Conservation (phyloP, 2,329 filamentous ascomycete genomes). For the Trichoderma sp. region DNA sequence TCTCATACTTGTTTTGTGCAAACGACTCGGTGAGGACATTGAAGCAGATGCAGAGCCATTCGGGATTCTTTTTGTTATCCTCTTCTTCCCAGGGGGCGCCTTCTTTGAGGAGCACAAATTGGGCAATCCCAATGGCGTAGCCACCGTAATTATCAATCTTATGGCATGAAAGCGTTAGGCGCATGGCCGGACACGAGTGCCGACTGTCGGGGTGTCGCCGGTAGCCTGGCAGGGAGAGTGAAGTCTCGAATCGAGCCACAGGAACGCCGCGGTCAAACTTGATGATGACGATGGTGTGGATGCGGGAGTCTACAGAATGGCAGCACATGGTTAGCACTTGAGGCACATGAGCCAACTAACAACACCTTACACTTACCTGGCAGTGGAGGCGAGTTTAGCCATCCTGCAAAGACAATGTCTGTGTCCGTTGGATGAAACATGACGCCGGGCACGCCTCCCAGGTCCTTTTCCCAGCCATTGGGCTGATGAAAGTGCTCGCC, state of each 20-base stretch:
- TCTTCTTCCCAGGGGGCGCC: neutral
- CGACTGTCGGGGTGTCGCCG: conserved; percentile 14
- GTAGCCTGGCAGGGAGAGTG: conserved; percentile 11
- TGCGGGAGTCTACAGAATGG: conserved; percentile 3
- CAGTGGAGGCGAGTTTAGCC: conserved; percentile 12
- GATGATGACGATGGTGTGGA: conserved; percentile 10
- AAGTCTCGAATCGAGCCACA: conserved; percentile 5
- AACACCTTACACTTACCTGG: conserved; percentile 4
- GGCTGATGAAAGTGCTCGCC: conserved; percentile 2
- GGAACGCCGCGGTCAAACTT: conserved; percentile 18
- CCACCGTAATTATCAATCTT: conserved; percentile 17
- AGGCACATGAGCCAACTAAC: neutral
- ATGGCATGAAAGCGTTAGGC: conserved; percentile 12
- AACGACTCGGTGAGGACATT: conserved; percentile 18
- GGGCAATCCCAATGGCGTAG: conserved; percentile 12
- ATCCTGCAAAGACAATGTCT: conserved; percentile 23
- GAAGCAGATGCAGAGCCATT: conserved; percentile 18
- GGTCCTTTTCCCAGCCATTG: neutral
- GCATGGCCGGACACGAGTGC: conserved; percentile 17
- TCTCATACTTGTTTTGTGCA: conserved; percentile 9
- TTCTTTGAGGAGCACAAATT: conserved; percentile 10
- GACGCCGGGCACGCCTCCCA: conserved; percentile 23
- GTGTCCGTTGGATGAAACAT: conserved; percentile 25
- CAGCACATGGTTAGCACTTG: neutral
- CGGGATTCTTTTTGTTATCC: neutral